phyloP scores from a whole-genome alignment of 345 rosid species.

The Noccaea caerulescens region DNA sequence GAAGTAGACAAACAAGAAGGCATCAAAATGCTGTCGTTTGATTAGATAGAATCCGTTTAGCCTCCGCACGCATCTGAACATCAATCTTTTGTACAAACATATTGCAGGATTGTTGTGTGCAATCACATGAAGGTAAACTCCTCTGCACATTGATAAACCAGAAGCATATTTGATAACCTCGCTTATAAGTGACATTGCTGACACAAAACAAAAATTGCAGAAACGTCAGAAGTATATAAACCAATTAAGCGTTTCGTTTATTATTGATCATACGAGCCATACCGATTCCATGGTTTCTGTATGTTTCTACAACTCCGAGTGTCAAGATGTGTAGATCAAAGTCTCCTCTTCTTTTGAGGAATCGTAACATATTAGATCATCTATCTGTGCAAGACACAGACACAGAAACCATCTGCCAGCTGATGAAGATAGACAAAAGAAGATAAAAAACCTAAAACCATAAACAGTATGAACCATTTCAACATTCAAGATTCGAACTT shows the following conservation, averaged over 20 bases:
- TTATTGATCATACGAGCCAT: constrained; percentile 11
- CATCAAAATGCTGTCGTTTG: constrained; percentile 71
- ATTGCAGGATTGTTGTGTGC: constrained; percentile 86
- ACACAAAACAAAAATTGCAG: constrained; percentile 9
- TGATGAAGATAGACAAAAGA: constrained; percentile 31
- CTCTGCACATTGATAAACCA: constrained; percentile 58
- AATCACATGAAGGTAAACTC: constrained; percentile 88
- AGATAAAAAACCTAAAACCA: constrained; percentile 3
- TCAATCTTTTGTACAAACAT: constrained; percentile 74
- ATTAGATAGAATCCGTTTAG: constrained; percentile 68
- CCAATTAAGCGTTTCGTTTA: not conserved
- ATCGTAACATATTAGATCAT: constrained; percentile 68
- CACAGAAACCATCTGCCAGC: constrained; percentile 42
- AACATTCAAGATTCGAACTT: constrained; percentile 6
- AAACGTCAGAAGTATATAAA: not conserved
- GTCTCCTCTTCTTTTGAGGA: constrained; percentile 67
- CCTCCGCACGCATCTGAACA: constrained; percentile 64
- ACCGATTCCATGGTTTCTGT: constrained; percentile 88
- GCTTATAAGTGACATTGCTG: constrained; percentile 73
- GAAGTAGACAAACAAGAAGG: constrained; percentile 79
- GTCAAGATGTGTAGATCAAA: constrained; percentile 75
- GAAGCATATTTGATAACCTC: constrained; percentile 78
- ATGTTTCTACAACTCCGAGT: constrained; percentile 75
- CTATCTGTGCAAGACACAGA: constrained; percentile 61
- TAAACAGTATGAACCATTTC: constrained; percentile 9